Percentiles rank a stretch among this genome's conserved stretches.
These are phyloP conservation scores for Pueraria montana DNA, from an alignment of 306 rosid species.

Conservation along the genomic window DNA sequence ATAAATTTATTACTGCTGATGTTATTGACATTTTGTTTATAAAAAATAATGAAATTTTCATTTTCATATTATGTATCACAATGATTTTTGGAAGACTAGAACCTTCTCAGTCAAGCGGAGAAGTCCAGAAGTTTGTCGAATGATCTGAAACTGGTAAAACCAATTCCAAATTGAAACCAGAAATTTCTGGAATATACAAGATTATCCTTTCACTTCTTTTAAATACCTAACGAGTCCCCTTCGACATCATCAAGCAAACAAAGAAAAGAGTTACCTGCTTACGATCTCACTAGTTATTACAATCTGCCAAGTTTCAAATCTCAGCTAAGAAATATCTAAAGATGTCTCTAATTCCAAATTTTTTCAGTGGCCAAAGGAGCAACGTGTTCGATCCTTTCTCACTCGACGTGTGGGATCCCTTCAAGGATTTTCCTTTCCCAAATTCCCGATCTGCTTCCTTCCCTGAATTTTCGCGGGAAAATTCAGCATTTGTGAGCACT, in stretches of 20 bases:
- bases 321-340: not conserved
- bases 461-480: slow-evolving; percentile 29
- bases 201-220: not conserved
- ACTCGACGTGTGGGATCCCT: slow-evolving; percentile 50
- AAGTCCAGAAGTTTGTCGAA: not conserved
- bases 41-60: too few relatives aligned
- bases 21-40: too few relatives aligned
- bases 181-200: too few relatives aligned
- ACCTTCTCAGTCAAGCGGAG: not conserved
- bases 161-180: too few relatives aligned
- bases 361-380: slow-evolving; percentile 37
- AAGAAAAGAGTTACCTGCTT: not conserved
- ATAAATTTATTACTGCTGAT: too few relatives aligned
- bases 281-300: not conserved
- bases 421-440: slow-evolving; percentile 40
- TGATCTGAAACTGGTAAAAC: too few relatives aligned
- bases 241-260: not conserved
- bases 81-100: not conserved
- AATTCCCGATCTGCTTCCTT: slow-evolving; percentile 18
- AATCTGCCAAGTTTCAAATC: not conserved
- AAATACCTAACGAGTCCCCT: not conserved
- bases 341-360: slow-evolving; percentile 43
- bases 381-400: slow-evolving; percentile 40
- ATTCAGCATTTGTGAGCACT: not conserved
- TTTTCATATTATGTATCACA: too few relatives aligned